phyloP scores from a whole-genome alignment of 208 protist species.

The Trypanosoma platydactyli region DNA sequence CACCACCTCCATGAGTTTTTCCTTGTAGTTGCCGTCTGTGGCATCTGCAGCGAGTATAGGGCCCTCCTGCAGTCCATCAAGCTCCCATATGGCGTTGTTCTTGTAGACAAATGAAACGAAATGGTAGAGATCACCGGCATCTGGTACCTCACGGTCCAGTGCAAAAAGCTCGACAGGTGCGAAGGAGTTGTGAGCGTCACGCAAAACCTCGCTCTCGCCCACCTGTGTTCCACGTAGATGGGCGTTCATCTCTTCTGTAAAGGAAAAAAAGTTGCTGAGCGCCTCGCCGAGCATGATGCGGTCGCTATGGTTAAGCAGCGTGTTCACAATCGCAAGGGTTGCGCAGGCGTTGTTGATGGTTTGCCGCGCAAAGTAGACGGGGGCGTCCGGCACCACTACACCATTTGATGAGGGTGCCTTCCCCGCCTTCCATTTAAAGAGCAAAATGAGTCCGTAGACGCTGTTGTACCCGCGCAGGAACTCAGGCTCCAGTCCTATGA shows the following conservation, averaged over 20 bases:
- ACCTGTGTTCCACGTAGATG: conserved; percentile 74
- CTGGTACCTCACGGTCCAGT: conserved; percentile 28
- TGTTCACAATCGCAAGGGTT: conserved; percentile 97
- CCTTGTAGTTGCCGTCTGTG: conserved; percentile 61
- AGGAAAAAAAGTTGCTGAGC: conserved; percentile 79
- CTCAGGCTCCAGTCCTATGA: conserved; percentile 89
- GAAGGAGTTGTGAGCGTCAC: conserved; percentile 96
- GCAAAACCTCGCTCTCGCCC: conserved; percentile 84
- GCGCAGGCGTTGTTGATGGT: conserved; percentile 97
- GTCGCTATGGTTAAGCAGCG: conserved; percentile 91
- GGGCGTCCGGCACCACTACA: conserved; percentile 40
- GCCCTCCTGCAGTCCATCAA: conserved; percentile 96
- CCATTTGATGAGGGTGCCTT: conserved; percentile 23
- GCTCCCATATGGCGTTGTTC: conserved; percentile 95
- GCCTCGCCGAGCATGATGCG: conserved; percentile 90
- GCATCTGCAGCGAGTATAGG: conserved; percentile 86
- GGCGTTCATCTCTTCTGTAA: conserved; percentile 69
- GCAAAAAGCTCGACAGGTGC: conserved; percentile 55
- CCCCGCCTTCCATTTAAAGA: conserved; percentile 94
- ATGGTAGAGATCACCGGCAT: conserved; percentile 94
- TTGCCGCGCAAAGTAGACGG: conserved; percentile 97
- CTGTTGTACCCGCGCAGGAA: conserved; percentile 44
- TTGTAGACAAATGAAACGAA: conserved; percentile 96
- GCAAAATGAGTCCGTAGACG: conserved; percentile 96
- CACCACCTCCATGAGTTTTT: conserved; percentile 75